Evolutionary conservation across 192 early-diverging fungal genomes (phyloP).

Genomic region (Entrophospora sp.): DNA sequence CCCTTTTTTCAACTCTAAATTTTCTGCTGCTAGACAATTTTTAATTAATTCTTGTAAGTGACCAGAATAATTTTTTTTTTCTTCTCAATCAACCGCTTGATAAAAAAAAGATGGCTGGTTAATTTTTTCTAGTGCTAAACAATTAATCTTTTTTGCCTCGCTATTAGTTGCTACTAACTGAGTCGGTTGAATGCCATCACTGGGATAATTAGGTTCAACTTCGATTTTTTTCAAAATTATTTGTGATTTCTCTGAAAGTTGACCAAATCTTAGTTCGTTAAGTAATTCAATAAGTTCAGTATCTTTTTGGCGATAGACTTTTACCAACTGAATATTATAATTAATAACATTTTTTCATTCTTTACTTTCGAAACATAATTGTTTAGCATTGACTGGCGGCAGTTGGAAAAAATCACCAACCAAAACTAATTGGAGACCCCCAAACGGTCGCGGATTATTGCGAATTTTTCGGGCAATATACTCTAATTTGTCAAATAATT

Average conservation of each 20-base stretch:
- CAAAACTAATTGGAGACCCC: slow-evolving; percentile 60
- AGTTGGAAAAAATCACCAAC: slow-evolving; percentile 78
- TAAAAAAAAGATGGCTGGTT: not conserved
- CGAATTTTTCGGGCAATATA: slow-evolving; percentile 46
- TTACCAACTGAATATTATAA: slow-evolving; percentile 52
- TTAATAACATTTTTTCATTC: slow-evolving; percentile 44
- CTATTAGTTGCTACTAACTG: slow-evolving; percentile 46
- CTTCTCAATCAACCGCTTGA: not conserved
- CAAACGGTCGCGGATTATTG: slow-evolving; percentile 43
- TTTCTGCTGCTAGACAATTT: slow-evolving; percentile 48
- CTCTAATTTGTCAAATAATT: slow-evolving; percentile 65
- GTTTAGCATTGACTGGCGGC: slow-evolving; percentile 49
- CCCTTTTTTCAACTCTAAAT: slow-evolving; percentile 56
- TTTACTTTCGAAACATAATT: slow-evolving; percentile 55
- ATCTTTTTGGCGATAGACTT: slow-evolving; percentile 75
- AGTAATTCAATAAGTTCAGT: slow-evolving; percentile 65
- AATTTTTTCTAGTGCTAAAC: not conserved
- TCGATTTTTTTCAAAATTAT: slow-evolving; percentile 38
- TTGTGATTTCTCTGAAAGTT: slow-evolving; percentile 45
- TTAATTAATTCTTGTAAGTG: slow-evolving; percentile 21
- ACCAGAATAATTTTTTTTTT: not conserved
- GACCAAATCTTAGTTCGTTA: slow-evolving; percentile 75
- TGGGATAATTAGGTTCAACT: slow-evolving; percentile 39
- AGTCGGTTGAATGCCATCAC: slow-evolving; percentile 54
- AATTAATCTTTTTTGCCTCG: not conserved